Base-by-base conservation (phyloP, 139 green algal genomes). In the Chlamydomonas asymmetrica region DNA sequence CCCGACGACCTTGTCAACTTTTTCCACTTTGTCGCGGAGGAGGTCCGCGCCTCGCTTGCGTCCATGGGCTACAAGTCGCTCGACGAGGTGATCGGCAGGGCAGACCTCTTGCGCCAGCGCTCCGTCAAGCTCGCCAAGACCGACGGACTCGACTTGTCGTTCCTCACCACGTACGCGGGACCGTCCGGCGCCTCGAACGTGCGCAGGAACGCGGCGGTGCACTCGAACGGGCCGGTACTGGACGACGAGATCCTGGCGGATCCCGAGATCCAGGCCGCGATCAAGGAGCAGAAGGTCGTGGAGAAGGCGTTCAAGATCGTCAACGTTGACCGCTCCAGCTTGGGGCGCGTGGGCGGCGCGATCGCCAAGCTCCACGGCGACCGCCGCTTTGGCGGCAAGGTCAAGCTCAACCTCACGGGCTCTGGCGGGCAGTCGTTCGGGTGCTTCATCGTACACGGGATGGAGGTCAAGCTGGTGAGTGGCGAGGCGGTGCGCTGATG, bases 1-100 rank as follows among this genome's bases (percentile, higher is more conserved):
- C 92, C 94, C 29, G 90, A 76, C 13, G 94, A 98, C 82, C 80
- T 98, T 59, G 96, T 99, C 70, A 98, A 98, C 90, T 99, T 92
- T 91, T 99, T 99, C 90, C 84, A 94, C 74, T 98, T 97, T 74
- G 88, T 97, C 61, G 93, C 93, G 7, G 91, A 97, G 83, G 94
- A 97, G 89, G 92, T 91, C 29, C 90, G 95, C 18, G 78, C 79
- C 27, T 87, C 82, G 9, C 88, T 99, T 62, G 95, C 96, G 0
- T 8, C 75, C 22, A 77, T 98, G 77, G 96, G 96, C 54, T 85
- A 78, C 80, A 45, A 52, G 45, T 93, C 78, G 45, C 65, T 99
- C 62, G 90, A 99, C 76, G 96, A 99, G 79, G 80, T 99, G 31
- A 90, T 99, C 40, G 96, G 96, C 22, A 83, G 90, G 37, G 86